A percentile compares a stretch with the other conserved stretches of the same genome.
Conservation (phyloP, 1,284 basidiomycete genomes). For the Fereydounia khargensis region DNA sequence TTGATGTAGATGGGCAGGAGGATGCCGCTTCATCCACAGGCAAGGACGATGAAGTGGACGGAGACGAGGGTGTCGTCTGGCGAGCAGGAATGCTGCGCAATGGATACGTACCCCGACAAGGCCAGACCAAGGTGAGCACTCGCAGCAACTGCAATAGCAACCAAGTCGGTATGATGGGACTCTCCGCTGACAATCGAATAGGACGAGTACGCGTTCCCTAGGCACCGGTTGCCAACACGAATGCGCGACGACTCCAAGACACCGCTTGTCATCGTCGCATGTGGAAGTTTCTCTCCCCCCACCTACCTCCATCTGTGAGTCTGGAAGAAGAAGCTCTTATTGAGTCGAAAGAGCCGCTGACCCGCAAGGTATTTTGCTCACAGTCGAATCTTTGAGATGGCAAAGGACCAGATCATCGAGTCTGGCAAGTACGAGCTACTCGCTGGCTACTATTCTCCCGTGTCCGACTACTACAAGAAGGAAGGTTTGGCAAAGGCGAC, state of each 20-base stretch:
- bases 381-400: constrained; percentile 97
- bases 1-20: constrained; percentile 32
- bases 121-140: constrained; percentile 36
- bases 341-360: no score
- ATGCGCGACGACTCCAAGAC: constrained; percentile 54
- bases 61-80: constrained; percentile 7
- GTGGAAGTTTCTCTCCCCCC: constrained; percentile 64
- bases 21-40: constrained; percentile 27
- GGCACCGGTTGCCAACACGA: constrained; percentile 47
- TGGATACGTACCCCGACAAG: constrained; percentile 36
- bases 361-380: no score
- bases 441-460: constrained; percentile 89
- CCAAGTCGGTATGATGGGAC: no score
- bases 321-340: no score
- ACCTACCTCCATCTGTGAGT: constrained; percentile 63
- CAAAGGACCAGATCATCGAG: constrained; percentile 87
- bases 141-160: no score
- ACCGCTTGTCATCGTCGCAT: constrained; percentile 60
- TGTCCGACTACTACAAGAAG: constrained; percentile 60
- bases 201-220: constrained; percentile 51
- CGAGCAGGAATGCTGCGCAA: constrained; percentile 5
- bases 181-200: no score
- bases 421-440: constrained; percentile 90
- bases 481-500: constrained; percentile 53
- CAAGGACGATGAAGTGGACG: constrained; percentile 42